A percentile compares a stretch with the other conserved stretches of the same genome.
phyloP scores from a whole-genome alignment of 441 rosid genomes.

The Aquilaria agallochum region DNA sequence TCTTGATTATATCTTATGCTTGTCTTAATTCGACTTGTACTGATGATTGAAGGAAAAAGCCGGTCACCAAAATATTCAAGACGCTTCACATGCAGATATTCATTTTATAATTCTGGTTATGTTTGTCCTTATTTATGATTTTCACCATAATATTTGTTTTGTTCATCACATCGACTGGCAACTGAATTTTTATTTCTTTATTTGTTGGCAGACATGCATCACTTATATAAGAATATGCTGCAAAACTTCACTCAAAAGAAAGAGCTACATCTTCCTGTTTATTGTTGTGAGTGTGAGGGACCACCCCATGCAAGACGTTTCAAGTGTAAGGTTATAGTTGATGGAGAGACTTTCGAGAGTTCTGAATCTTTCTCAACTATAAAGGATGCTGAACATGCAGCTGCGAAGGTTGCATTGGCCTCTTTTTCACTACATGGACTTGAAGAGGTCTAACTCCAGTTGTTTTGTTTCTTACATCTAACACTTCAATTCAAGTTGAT shows the following conservation, averaged over 20 bases:
- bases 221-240: conserved; percentile 47
- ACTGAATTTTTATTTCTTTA: conserved; percentile 1
- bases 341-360: conserved; percentile 44
- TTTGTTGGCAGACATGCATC: conserved; percentile 26
- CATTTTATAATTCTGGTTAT: neutral
- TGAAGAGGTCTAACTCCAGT: conserved; percentile 37
- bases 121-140: neutral
- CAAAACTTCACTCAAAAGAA: conserved; percentile 56
- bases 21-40: neutral
- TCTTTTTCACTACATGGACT: conserved; percentile 26
- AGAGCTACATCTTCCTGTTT: conserved; percentile 40
- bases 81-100: too few species aligned
- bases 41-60: too few species aligned
- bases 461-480: too few species aligned
- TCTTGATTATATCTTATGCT: too few species aligned
- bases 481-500: neutral
- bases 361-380: conserved; percentile 41
- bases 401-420: conserved; percentile 63
- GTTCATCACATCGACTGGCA: neutral
- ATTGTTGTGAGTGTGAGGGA: conserved; percentile 52
- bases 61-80: too few species aligned
- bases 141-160: neutral
- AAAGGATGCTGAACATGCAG: conserved; percentile 75
- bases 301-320: conserved; percentile 70
- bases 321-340: conserved; percentile 49